Conservation (phyloP, 2,329 filamentous ascomycete genomes). For the Setomelanomma holmii region DNA sequence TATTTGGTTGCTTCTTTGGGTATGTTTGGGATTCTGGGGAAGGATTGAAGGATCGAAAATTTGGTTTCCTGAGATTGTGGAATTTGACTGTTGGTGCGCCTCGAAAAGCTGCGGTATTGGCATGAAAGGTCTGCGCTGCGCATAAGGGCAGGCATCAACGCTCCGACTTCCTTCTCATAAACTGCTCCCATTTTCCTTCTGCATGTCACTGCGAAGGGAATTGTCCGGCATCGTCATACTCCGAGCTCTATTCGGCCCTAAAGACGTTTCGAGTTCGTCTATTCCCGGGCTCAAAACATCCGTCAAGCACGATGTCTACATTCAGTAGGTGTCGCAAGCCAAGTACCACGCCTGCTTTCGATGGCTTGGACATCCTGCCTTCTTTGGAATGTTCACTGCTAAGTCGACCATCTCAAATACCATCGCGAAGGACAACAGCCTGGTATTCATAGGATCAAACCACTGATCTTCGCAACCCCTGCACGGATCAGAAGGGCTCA, state of each 20-base stretch:
- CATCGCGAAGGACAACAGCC: neutral
- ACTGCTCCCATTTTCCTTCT: too few species aligned
- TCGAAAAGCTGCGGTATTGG: too few species aligned
- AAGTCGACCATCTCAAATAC: neutral
- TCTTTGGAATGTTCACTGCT: neutral
- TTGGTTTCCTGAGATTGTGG: too few species aligned
- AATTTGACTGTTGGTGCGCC: too few species aligned
- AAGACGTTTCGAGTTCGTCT: too few species aligned
- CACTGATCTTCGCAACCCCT: neutral
- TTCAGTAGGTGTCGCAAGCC: neutral
- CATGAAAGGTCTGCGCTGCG: too few species aligned
- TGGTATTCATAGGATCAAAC: neutral
- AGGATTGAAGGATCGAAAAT: too few species aligned
- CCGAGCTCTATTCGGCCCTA: too few species aligned
- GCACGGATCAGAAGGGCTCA: neutral
- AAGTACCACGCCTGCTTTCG: neutral
- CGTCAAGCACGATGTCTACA: neutral
- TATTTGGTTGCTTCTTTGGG: neutral
- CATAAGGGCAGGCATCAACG: too few species aligned
- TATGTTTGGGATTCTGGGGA: neutral
- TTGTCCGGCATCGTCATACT: too few species aligned
- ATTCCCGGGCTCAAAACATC: neutral
- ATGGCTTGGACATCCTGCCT: neutral
- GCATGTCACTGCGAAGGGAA: too few species aligned
- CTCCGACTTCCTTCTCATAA: too few species aligned